Evolutionary conservation across 179 eudicot genomes (phyloP), one percentile per base, ranked within the genome.

Genomic region (Camellia oleifera): DNA sequence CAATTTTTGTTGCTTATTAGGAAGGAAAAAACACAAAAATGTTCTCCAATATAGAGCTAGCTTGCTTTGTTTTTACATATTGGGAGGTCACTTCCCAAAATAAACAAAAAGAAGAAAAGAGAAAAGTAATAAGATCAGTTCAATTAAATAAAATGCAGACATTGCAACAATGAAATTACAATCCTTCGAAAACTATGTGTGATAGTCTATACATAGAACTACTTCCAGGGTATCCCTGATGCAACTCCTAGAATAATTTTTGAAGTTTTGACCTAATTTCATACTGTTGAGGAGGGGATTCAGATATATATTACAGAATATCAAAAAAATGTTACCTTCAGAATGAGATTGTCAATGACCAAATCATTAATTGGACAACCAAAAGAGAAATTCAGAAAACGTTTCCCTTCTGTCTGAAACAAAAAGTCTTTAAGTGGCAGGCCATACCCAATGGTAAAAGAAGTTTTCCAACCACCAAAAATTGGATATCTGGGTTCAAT

Each of bases 391-490:
- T 91, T 81, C 26, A 94, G 83, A 77, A 90, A 92, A 15, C 98
- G 98, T 81, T 89, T 92, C 74, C 95, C 98, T 77, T 87, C 93
- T 52, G 90, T 86, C 66, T 82, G 87, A 86, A 93, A 97, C 85
- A 97, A 87, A 86, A 88, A 97, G 77, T 97, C 97, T 81, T 84
- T 82, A 71, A 97, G 88, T 7, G 97, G 97, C 87, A 97, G 83
- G 72, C 97, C 91, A 83, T 97, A 97, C 20, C 97, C 99, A 81
- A 94, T 88, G 53, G 97, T 94, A 81, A 97, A 97, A 77, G 90
- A 80, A 60, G 97, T 92, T 85, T 82, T 93, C 99, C 99, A 97
- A 80, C 99, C 97, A 76, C 99, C 99, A 79, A 97, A 85, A 90
- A 97, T 82, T 72, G 99, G 99, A 87, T 82, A 97, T 77, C 99